Conservation (phyloP, 75 land plant genomes). For the Pinus tabuliformis region DNA sequence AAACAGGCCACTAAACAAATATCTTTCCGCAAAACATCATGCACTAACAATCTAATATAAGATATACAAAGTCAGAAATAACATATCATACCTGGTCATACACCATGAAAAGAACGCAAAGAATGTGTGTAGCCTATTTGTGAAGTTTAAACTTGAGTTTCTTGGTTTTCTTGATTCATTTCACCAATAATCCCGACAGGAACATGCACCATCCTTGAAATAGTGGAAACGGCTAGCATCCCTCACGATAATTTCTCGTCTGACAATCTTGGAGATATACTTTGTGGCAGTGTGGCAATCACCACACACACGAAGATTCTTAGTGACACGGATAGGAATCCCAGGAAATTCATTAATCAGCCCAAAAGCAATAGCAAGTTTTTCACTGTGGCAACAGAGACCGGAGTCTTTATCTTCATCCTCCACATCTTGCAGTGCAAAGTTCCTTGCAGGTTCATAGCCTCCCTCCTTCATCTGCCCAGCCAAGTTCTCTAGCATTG, state of each 20-base stretch:
- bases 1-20: too few relatives aligned
- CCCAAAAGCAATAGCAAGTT: background rate
- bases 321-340: background rate
- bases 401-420: background rate
- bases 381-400: background rate
- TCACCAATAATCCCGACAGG: conserved; percentile 1
- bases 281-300: background rate
- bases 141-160: too few relatives aligned
- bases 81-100: too few relatives aligned
- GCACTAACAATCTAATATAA: too few relatives aligned
- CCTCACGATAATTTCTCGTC: background rate
- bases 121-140: too few relatives aligned
- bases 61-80: too few relatives aligned
- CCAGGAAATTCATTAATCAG: background rate
- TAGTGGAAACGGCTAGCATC: conserved; percentile 1
- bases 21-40: too few relatives aligned
- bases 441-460: background rate
- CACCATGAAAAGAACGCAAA: too few relatives aligned
- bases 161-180: too few relatives aligned
- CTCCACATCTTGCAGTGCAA: conserved; percentile 1
- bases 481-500: background rate
- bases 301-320: conserved; percentile 1
- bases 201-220: background rate
- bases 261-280: background rate
- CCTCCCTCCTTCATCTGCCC: background rate